Conservation (phyloP, 805 yeast species). For the Cyberlindnera euphorbiae region DNA sequence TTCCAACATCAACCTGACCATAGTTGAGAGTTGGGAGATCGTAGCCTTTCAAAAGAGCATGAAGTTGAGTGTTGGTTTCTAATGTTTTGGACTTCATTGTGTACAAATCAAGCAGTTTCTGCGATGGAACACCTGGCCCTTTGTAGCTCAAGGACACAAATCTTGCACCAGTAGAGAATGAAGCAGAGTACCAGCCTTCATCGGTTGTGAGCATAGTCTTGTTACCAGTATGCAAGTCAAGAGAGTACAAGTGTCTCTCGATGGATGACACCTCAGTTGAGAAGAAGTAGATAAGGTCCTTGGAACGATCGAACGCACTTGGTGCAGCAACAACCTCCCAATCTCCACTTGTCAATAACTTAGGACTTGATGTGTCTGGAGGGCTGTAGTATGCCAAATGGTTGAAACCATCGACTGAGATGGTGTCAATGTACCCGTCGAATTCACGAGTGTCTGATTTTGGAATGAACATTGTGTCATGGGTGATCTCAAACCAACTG, state of each 20-base stretch:
- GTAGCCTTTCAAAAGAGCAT: constrained; percentile 35
- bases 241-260: constrained; percentile 79
- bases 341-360: constrained; percentile 62
- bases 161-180: constrained; percentile 77
- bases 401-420: constrained; percentile 54
- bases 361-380: constrained; percentile 49
- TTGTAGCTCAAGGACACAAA: constrained; percentile 63
- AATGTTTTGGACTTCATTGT: constrained; percentile 27
- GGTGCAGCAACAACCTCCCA: constrained; percentile 91
- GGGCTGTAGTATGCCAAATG: constrained; percentile 87
- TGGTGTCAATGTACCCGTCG: constrained; percentile 81
- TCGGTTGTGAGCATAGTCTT: constrained; percentile 31
- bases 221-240: constrained; percentile 45
- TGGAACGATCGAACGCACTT: constrained; percentile 51
- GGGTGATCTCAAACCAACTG: constrained; percentile 77
- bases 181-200: constrained; percentile 64
- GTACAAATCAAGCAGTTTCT: constrained; percentile 58
- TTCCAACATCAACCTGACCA: constrained; percentile 49
- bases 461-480: constrained; percentile 56
- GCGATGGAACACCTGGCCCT: constrained; percentile 82
- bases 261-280: constrained; percentile 75
- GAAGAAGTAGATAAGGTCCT: constrained; percentile 50
- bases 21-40: constrained; percentile 53
- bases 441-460: constrained; percentile 37
- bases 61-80: constrained; percentile 40